phyloP scores from a whole-genome alignment of 2,329 filamentous ascomycete genomes.

The Lecanicillium sp. region DNA sequence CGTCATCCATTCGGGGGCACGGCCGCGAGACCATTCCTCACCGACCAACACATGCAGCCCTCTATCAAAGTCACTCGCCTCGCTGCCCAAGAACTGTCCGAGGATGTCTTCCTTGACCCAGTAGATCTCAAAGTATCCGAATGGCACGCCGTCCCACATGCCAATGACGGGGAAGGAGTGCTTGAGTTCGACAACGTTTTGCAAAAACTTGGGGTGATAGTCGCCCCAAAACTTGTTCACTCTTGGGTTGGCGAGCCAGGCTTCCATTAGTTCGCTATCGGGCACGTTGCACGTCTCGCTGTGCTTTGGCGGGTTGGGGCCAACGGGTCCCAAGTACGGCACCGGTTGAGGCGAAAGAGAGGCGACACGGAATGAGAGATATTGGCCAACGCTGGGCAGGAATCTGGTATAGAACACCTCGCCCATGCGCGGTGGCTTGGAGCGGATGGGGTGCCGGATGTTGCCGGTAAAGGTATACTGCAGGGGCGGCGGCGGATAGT shows the following conservation, averaged over 20 bases:
- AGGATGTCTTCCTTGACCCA: constrained; percentile 92
- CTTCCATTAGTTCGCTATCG: constrained; percentile 59
- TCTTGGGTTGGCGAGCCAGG: constrained; percentile 83
- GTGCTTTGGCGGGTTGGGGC: constrained; percentile 30
- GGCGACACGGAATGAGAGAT: constrained; percentile 82
- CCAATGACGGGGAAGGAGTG: constrained; percentile 89
- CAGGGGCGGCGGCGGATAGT: constrained; percentile 75
- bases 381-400: constrained; percentile 73
- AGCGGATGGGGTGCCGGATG: constrained; percentile 76
- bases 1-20: constrained; percentile 75
- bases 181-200: constrained; percentile 52
- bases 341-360: constrained; percentile 58
- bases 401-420: constrained; percentile 88
- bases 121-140: constrained; percentile 96
- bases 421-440: constrained; percentile 83
- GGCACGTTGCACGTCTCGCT: constrained; percentile 35
- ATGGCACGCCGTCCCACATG: constrained; percentile 89
- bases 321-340: constrained; percentile 53
- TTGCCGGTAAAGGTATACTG: constrained; percentile 75
- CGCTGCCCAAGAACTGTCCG: constrained; percentile 58
- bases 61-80: constrained; percentile 72
- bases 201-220: constrained; percentile 59
- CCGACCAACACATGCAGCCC: constrained; percentile 85
- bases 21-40: constrained; percentile 82
- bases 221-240: constrained; percentile 80